phyloP scores from a whole-genome alignment of 2,329 filamentous ascomycete genomes.

The Aspergillus japonicus region DNA sequence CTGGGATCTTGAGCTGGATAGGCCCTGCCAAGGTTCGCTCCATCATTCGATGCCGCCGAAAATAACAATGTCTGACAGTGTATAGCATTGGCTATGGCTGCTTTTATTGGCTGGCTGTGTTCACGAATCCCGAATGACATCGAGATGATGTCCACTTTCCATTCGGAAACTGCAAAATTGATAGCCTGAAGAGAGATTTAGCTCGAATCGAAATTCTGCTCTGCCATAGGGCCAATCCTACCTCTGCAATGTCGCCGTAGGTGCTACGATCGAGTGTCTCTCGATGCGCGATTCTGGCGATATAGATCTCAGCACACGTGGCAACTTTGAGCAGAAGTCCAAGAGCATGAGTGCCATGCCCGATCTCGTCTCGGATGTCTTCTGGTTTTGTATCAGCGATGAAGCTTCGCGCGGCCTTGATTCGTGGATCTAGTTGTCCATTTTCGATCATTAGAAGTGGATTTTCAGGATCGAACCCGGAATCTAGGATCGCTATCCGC shows the following conservation, averaged over 20 bases:
- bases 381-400: slow-evolving; percentile 18
- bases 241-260: slow-evolving; percentile 21
- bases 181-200: slow-evolving; percentile 10
- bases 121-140: slow-evolving; percentile 18
- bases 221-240: slow-evolving; percentile 6
- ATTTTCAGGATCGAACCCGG: slow-evolving; percentile 22
- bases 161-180: slow-evolving; percentile 12
- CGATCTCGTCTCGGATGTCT: slow-evolving; percentile 18
- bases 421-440: slow-evolving; percentile 18
- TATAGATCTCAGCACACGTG: slow-evolving; percentile 30
- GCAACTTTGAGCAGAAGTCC: slow-evolving; percentile 30
- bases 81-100: slow-evolving; percentile 13
- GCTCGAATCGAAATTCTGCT: slow-evolving; percentile 1
- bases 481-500: slow-evolving; percentile 27
- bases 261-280: slow-evolving; percentile 19
- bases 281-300: slow-evolving; percentile 19
- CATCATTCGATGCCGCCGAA: slow-evolving; percentile 16
- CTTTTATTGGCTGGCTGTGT: slow-evolving; percentile 10
- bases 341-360: slow-evolving; percentile 31
- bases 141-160: slow-evolving; percentile 18
- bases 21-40: slow-evolving; percentile 13
- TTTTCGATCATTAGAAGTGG: slow-evolving; percentile 19
- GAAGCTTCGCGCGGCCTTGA: slow-evolving; percentile 25
- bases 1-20: slow-evolving; percentile 16
- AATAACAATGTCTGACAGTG: slow-evolving; percentile 12